Percentiles rank a stretch among this genome's conserved stretches.
Evolutionary conservation across 2,329 filamentous ascomycete species (phyloP).

Genomic region (Trichoderma arundinaceum): DNA sequence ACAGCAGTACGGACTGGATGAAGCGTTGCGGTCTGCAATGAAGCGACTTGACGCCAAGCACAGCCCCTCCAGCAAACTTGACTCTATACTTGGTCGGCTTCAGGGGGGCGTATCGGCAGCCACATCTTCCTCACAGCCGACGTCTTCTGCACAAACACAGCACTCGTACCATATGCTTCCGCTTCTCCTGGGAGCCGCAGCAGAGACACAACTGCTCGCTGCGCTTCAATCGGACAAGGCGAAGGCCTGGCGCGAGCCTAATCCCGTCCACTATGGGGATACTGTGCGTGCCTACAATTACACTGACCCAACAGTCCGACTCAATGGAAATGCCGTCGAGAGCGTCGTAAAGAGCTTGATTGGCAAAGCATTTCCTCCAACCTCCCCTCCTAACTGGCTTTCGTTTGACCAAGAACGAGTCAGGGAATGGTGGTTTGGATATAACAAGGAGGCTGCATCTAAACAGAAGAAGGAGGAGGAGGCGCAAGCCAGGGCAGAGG

Average conservation of each 20-base stretch:
- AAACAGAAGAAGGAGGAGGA: constrained; percentile 50
- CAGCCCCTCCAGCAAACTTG: constrained; percentile 46
- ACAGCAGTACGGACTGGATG: constrained; percentile 51
- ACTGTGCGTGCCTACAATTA: constrained; percentile 47
- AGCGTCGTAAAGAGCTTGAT: constrained; percentile 49
- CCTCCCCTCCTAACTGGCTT: constrained; percentile 60
- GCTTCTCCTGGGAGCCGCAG: constrained; percentile 42
- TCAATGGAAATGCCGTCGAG: constrained; percentile 52
- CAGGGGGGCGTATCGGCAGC: constrained; percentile 35
- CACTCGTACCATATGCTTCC: constrained; percentile 40
- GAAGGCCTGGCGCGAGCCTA: constrained; percentile 51
- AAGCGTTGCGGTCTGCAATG: constrained; percentile 51
- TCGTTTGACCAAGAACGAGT: constrained; percentile 52
- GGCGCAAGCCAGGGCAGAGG: constrained; percentile 44
- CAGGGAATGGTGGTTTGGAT: constrained; percentile 60
- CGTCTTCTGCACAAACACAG: constrained; percentile 27
- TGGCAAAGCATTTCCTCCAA: constrained; percentile 56
- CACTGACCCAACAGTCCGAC: constrained; percentile 50
- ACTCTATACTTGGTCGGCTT: constrained; percentile 49
- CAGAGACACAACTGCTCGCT: constrained; percentile 50
- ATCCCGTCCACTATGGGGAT: constrained; percentile 46
- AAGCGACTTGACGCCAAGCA: constrained; percentile 50
- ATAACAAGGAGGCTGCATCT: constrained; percentile 48
- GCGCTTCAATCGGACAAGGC: constrained; percentile 53
- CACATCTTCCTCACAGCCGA: constrained; percentile 32